A percentile compares a stretch with the other conserved stretches of the same genome.
Conservation (phyloP, 768 basidiomycete genomes). For the Clavaria fumosa region DNA sequence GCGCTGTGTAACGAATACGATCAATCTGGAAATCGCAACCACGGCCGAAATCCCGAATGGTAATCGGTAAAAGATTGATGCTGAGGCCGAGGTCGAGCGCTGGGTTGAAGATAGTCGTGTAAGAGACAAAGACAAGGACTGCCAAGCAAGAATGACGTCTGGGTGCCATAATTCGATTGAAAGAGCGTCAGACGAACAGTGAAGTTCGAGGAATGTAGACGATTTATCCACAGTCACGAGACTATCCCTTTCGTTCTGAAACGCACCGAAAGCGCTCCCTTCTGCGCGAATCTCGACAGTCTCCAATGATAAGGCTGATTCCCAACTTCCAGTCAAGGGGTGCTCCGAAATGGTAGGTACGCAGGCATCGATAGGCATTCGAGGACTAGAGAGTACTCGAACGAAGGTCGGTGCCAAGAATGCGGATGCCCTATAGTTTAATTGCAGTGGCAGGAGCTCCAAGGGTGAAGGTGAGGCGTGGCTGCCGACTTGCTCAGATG, state of each 20-base stretch:
- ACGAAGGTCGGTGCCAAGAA: conserved; percentile 37
- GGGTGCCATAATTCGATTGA: conserved; percentile 55
- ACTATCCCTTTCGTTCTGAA: conserved; percentile 29
- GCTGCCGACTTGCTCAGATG: too few species aligned
- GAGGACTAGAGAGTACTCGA: conserved; percentile 36
- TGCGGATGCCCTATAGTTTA: conserved; percentile 27
- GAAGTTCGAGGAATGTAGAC: conserved; percentile 31
- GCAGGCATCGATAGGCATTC: conserved; percentile 14
- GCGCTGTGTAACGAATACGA: conserved; percentile 56
- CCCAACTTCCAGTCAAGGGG: conserved; percentile 23
- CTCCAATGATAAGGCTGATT: conserved; percentile 45
- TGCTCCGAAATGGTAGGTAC: neutral
- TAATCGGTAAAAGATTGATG: conserved; percentile 24
- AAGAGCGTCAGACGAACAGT: conserved; percentile 39
- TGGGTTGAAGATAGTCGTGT: too few species aligned
- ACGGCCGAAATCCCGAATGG: conserved; percentile 42
- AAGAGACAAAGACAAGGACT: conserved; percentile 29
- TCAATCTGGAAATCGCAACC: conserved; percentile 43
- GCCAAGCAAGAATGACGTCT: conserved; percentile 34
- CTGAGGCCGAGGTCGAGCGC: conserved; percentile 5
- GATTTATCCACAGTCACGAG: conserved; percentile 27
- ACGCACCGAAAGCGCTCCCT: conserved; percentile 33
- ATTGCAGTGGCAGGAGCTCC: conserved; percentile 28
- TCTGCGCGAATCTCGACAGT: conserved; percentile 31
- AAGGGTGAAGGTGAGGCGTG: too few species aligned